Evolutionary conservation across 164 flowering plant species (phyloP).

Genomic region (Kalanchoe fedtschenkoi): DNA sequence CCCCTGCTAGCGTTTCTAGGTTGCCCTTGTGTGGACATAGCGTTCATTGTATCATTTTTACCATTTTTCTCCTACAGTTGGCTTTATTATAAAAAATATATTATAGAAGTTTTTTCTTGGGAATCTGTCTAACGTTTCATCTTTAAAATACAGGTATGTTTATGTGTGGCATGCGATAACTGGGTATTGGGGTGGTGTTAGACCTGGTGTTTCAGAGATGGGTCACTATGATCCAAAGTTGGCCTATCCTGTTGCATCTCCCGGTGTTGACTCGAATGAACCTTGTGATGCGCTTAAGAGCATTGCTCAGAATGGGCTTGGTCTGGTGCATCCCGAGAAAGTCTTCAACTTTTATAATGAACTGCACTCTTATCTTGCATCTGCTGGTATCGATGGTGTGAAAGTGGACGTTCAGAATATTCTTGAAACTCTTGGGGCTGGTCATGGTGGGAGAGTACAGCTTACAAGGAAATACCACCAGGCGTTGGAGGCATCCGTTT

Average conservation of each 20-base stretch:
- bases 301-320: constrained; percentile 74
- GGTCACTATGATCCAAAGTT: constrained; percentile 70
- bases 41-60: too few relatives aligned
- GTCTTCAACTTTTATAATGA: constrained; percentile 86
- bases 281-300: too few relatives aligned
- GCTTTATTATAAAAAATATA: too few relatives aligned
- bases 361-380: constrained; percentile 81
- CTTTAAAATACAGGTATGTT: constrained; percentile 40
- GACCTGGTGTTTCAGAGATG: constrained; percentile 76
- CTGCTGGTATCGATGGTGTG: constrained; percentile 91
- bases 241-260: constrained; percentile 79
- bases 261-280: too few relatives aligned
- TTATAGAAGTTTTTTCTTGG: not conserved
- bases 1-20: too few relatives aligned
- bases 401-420: constrained; percentile 93
- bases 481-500: constrained; percentile 86
- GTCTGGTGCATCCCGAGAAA: constrained; percentile 83
- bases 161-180: constrained; percentile 96
- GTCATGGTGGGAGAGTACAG: constrained; percentile 85
- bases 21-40: too few relatives aligned
- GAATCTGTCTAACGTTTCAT: not conserved
- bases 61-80: too few relatives aligned
- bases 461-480: constrained; percentile 76
- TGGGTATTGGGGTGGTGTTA: constrained; percentile 99
- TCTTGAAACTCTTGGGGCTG: constrained; percentile 87